phyloP scores from a whole-genome alignment of 306 rosid genomes.

The Ziziphus jujuba region DNA sequence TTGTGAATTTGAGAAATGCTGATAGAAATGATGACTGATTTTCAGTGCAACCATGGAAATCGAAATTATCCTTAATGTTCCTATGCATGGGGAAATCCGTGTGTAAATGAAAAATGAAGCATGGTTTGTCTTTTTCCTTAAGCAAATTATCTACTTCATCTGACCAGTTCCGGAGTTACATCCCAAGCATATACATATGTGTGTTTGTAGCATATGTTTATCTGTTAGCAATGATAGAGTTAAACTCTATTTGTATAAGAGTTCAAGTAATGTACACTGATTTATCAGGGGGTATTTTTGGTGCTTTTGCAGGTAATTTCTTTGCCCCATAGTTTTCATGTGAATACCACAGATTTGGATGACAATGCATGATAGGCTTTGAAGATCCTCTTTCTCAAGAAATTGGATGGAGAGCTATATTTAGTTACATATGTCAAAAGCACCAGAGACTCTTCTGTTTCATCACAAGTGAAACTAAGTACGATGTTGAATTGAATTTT shows the following conservation, averaged over 20 bases:
- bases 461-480: conserved; percentile 7
- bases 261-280: too few species aligned
- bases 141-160: too few species aligned
- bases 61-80: too few species aligned
- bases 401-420: conserved; percentile 28
- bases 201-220: too few species aligned
- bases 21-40: neutral
- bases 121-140: too few species aligned
- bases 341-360: conserved; percentile 5
- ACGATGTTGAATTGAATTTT: conserved; percentile 6
- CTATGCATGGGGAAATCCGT: too few species aligned
- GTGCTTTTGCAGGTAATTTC: conserved; percentile 31
- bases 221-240: too few species aligned
- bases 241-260: too few species aligned
- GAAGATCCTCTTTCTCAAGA: conserved; percentile 14
- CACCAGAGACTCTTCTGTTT: conserved; percentile 9
- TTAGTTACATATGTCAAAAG: conserved; percentile 14
- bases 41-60: neutral
- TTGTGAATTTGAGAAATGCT: neutral
- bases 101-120: too few species aligned
- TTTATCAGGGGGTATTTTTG: neutral
- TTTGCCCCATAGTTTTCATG: neutral
- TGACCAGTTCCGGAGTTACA: too few species aligned
- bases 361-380: conserved; percentile 8
- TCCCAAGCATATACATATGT: too few species aligned